Evolutionary conservation across 2,329 filamentous ascomycete species (phyloP).

Genomic region (Amesomyces nigricolor): DNA sequence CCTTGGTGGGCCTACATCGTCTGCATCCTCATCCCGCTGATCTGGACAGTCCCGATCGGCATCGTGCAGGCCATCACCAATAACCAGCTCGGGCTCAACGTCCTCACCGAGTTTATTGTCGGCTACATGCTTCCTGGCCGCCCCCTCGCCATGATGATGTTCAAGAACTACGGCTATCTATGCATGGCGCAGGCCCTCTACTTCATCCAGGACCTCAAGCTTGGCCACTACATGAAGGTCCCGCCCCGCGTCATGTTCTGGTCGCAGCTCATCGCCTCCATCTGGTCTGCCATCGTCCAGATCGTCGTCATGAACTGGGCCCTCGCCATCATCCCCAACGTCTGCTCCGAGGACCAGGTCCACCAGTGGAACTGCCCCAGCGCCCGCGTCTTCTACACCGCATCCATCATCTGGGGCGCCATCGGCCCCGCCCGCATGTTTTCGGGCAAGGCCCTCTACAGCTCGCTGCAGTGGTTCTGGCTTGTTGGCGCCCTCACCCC

Average conservation of each 20-base stretch:
- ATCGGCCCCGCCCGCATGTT: slow-evolving; percentile 69
- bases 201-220: slow-evolving; percentile 61
- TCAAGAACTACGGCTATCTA: slow-evolving; percentile 69
- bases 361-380: slow-evolving; percentile 53
- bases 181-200: slow-evolving; percentile 61
- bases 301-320: slow-evolving; percentile 63
- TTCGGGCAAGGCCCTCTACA: slow-evolving; percentile 56
- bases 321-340: slow-evolving; percentile 53
- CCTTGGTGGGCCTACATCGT: slow-evolving; percentile 54
- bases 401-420: slow-evolving; percentile 66
- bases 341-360: slow-evolving; percentile 52
- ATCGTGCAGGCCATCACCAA: slow-evolving; percentile 58
- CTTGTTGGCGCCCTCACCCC: slow-evolving; percentile 59
- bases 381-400: slow-evolving; percentile 58
- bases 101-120: slow-evolving; percentile 67
- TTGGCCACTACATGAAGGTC: slow-evolving; percentile 64
- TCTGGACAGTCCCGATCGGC: slow-evolving; percentile 57
- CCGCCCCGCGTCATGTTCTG: slow-evolving; percentile 58
- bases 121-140: slow-evolving; percentile 68
- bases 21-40: slow-evolving; percentile 50
- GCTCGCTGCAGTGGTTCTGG: slow-evolving; percentile 64
- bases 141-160: slow-evolving; percentile 71
- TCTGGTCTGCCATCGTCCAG: slow-evolving; percentile 58
- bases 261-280: slow-evolving; percentile 52
- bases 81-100: slow-evolving; percentile 61